Percentiles rank a stretch among this genome's conserved stretches.
Conservation (phyloP, 805 yeast genomes). For the Saturnispora bothae region DNA sequence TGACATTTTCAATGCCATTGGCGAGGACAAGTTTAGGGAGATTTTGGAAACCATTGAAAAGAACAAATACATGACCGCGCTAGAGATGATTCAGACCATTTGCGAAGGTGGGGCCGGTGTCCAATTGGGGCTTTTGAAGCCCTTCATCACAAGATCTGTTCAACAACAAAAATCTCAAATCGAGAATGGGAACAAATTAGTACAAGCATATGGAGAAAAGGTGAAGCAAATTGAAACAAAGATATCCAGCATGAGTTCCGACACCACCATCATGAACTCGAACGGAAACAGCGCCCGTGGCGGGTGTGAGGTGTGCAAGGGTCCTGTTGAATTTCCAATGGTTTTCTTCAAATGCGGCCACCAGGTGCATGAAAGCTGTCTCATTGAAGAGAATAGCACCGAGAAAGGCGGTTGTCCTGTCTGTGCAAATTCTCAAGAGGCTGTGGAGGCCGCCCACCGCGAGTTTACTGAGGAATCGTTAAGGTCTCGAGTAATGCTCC, state of each 20-base stretch:
- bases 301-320: slow-evolving; percentile 55
- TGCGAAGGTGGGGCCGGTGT: slow-evolving; percentile 40
- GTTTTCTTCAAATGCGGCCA: slow-evolving; percentile 82
- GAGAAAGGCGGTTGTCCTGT: slow-evolving; percentile 48
- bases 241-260: slow-evolving; percentile 37
- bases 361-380: slow-evolving; percentile 75
- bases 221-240: slow-evolving; percentile 42
- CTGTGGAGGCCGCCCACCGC: slow-evolving; percentile 44
- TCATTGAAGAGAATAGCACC: slow-evolving; percentile 9
- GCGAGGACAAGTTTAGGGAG: slow-evolving; percentile 36
- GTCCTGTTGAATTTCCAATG: slow-evolving; percentile 63
- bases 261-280: slow-evolving; percentile 42
- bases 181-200: slow-evolving; percentile 53
- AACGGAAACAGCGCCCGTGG: slow-evolving; percentile 25
- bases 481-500: slow-evolving; percentile 51
- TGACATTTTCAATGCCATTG: slow-evolving; percentile 39
- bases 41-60: slow-evolving; percentile 45
- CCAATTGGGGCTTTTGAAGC: slow-evolving; percentile 51
- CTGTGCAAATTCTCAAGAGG: slow-evolving; percentile 64
- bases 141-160: slow-evolving; percentile 53
- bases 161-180: slow-evolving; percentile 53
- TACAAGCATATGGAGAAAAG: slow-evolving; percentile 59
- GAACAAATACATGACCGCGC: slow-evolving; percentile 50
- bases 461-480: slow-evolving; percentile 55
- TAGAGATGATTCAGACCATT: slow-evolving; percentile 39